Base-by-base conservation (phyloP, 345 rosid genomes). In the Melastoma malabathricum region DNA sequence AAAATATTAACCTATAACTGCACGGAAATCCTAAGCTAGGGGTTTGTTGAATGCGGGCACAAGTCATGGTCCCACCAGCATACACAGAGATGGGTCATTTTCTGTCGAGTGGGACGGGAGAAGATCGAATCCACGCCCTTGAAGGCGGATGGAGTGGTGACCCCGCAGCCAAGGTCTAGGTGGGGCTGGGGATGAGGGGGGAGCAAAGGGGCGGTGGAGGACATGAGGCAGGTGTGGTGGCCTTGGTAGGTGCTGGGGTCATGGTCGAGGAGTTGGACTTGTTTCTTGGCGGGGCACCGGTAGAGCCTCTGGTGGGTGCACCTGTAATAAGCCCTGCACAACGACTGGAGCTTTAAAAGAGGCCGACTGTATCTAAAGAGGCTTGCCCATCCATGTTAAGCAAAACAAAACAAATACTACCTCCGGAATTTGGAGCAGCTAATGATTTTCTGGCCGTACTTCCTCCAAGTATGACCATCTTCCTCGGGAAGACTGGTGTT, bases 361-460 rank as follows among this genome's bases (percentile, higher is more conserved):
- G 25, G 25, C 25, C n/a, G n/a, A n/a, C n/a, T n/a, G n/a, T n/a
- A 2, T 12, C 5, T 29, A 29, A 29, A 5, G 9, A 29, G 9
- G 2, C 38, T 10, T n/a, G n/a, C n/a, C n/a, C n/a, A n/a, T n/a
- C n/a, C 38, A 4, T 29, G 38, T 29, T 29, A 29, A 25, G 15
- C 46, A 6, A 18, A 3, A 17, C 10, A 4, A 18, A n/a, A n/a
- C n/a, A n/a, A n/a, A 10, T 4, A 4, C 39, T 78, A 89, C 97
- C 97, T 81, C 6, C 94, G 97, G 23, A 46, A 76, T 43, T 4
- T 81, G 1, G 96, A 81, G 22, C 74, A 76, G 15, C 83, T 65
- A 44, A 89, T 89, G 57, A 75, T 87, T 61, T 89, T 89, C 63
- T 89, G 97, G 9, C 97, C 97, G 22, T 89, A 89, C 59, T 89